Conservation (phyloP, 1,284 basidiomycete species). For the Rhodotorula sp. region DNA sequence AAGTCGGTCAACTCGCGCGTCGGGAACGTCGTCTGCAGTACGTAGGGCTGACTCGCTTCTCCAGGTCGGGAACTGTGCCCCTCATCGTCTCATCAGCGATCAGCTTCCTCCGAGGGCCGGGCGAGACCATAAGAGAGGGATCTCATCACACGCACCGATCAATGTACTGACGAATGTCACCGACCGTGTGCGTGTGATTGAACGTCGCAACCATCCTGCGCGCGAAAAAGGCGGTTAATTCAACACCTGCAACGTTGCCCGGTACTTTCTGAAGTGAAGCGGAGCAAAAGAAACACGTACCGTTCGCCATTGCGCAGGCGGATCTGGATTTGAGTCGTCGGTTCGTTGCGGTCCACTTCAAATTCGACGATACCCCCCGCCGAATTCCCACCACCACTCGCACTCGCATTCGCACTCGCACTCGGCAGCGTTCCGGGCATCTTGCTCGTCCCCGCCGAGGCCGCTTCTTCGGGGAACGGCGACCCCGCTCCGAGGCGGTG, state of each 20-base stretch:
- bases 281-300: slow-evolving; percentile 50
- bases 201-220: slow-evolving; percentile 76
- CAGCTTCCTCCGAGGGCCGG: not conserved
- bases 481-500: slow-evolving; percentile 66
- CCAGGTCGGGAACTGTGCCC: slow-evolving; percentile 67
- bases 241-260: too few species aligned
- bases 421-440: slow-evolving; percentile 52
- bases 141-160: slow-evolving; percentile 66
- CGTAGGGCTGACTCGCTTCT: slow-evolving; percentile 63
- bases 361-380: slow-evolving; percentile 52
- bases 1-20: slow-evolving; percentile 69
- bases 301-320: slow-evolving; percentile 87
- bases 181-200: slow-evolving; percentile 88
- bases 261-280: too few species aligned
- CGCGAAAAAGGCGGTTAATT: too few species aligned
- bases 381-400: slow-evolving; percentile 29
- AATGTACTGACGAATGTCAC: slow-evolving; percentile 81
- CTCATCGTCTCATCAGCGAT: too few species aligned
- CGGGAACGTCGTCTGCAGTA: slow-evolving; percentile 82
- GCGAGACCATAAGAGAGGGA: not conserved
- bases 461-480: slow-evolving; percentile 52
- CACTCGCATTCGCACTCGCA: slow-evolving; percentile 49
- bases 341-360: slow-evolving; percentile 74
- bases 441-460: not conserved
- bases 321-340: slow-evolving; percentile 88